phyloP scores from a whole-genome alignment of 106 monocot species.

The Platanthera zijinensis region DNA sequence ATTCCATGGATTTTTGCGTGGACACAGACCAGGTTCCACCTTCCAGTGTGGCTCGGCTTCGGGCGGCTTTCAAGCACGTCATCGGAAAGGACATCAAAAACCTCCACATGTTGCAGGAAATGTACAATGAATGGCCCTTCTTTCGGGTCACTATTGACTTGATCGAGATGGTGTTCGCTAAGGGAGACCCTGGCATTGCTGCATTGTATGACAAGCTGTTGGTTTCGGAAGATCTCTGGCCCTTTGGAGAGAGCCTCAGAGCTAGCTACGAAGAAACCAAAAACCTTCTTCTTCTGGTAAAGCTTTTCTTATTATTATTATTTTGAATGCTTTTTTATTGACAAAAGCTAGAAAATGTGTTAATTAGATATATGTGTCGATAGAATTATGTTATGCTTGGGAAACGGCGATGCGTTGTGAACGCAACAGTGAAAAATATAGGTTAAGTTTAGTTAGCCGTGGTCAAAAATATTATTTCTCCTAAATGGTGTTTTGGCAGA shows the following conservation, averaged over 20 bases:
- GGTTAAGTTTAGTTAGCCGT: too few relatives aligned
- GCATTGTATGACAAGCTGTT: constrained; percentile 88
- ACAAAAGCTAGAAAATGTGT: too few relatives aligned
- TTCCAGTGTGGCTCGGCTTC: constrained; percentile 99
- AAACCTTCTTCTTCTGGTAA: constrained; percentile 87
- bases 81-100: constrained; percentile 69
- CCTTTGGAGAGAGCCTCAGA: constrained; percentile 73
- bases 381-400: too few relatives aligned
- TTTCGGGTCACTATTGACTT: constrained; percentile 95
- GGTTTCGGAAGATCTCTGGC: constrained; percentile 71
- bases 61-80: constrained; percentile 65
- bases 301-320: constrained; percentile 1
- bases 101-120: constrained; percentile 56
- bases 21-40: constrained; percentile 97
- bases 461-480: too few relatives aligned
- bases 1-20: constrained; percentile 99
- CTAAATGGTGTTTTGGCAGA: too few relatives aligned
- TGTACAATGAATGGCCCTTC: constrained; percentile 99
- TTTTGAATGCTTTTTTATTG: not conserved
- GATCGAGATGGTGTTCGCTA: constrained; percentile 98
- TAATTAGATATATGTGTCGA: too few relatives aligned
- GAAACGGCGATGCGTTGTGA: too few relatives aligned
- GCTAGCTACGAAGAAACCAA: constrained; percentile 76
- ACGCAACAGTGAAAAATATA: too few relatives aligned
- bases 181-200: constrained; percentile 91